Percentiles rank a stretch among this genome's conserved stretches.
These are phyloP conservation scores for Vinca major DNA, from an alignment of 305 asterid species.

Conservation along the genomic window DNA sequence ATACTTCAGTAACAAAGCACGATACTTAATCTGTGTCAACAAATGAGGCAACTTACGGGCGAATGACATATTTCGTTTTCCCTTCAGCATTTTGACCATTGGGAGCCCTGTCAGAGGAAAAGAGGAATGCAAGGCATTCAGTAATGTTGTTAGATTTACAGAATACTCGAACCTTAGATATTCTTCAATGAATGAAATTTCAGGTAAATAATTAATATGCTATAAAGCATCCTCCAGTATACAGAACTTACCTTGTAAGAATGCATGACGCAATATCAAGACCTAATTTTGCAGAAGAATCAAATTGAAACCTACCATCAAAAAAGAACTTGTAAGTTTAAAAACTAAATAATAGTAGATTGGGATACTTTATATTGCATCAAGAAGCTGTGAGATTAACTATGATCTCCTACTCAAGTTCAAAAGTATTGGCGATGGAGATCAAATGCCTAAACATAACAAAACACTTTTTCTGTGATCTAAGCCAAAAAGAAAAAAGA, in stretches of 20 bases:
- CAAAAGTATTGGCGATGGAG: too few relatives aligned
- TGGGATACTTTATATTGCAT: not conserved
- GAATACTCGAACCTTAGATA: not conserved
- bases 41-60: conserved; percentile 60
- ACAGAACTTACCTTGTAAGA: conserved; percentile 52
- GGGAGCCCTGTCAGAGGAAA: conserved; percentile 63
- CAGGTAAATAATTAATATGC: conserved; percentile 10
- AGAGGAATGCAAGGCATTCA: conserved; percentile 5
- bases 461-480: not conserved
- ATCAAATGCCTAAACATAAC: not conserved
- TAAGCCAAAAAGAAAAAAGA: too few relatives aligned
- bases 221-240: conserved; percentile 18
- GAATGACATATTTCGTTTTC: conserved; percentile 68
- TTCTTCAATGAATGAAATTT: conserved; percentile 2
- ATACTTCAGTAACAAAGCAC: not conserved
- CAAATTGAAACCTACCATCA: conserved; percentile 73
- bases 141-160: conserved; percentile 7
- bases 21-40: not conserved
- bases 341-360: not conserved
- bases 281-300: conserved; percentile 66
- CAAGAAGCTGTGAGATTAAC: not conserved
- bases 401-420: too few relatives aligned
- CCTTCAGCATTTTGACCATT: conserved; percentile 75
- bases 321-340: not conserved
- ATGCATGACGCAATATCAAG: conserved; percentile 91